Evolutionary conservation across 1,139 yeast genomes (phyloP).

Genomic region (Nakaseomyces nivariensis): DNA sequence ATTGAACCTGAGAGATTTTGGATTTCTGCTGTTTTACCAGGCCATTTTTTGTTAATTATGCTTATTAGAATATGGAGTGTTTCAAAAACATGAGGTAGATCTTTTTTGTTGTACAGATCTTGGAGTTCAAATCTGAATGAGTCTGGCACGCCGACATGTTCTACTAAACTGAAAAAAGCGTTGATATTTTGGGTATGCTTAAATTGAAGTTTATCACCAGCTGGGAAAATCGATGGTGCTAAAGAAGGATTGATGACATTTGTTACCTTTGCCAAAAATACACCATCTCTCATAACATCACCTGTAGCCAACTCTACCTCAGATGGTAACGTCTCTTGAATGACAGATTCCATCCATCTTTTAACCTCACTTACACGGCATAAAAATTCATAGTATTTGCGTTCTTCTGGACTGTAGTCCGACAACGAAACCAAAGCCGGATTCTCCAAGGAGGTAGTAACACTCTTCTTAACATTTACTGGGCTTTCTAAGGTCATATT

Average conservation of each 20-base stretch:
- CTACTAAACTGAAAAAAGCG: conserved; percentile 65
- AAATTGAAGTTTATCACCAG: conserved; percentile 58
- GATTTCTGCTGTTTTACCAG: conserved; percentile 45
- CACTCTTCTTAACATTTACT: neutral
- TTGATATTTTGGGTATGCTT: conserved; percentile 91
- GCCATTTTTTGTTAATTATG: conserved; percentile 43
- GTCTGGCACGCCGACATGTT: conserved; percentile 68
- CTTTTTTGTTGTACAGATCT: conserved; percentile 85
- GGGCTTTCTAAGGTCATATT: neutral
- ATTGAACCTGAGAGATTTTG: conserved; percentile 53
- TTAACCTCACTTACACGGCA: conserved; percentile 86
- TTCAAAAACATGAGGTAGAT: conserved; percentile 88
- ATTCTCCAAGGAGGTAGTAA: conserved; percentile 1
- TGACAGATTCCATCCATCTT: conserved; percentile 55
- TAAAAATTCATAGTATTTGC: conserved; percentile 67
- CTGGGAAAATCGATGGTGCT: conserved; percentile 45
- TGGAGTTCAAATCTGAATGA: conserved; percentile 83
- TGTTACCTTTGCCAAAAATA: conserved; percentile 70
- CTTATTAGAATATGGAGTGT: conserved; percentile 82
- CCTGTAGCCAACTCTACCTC: conserved; percentile 44
- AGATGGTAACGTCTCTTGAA: conserved; percentile 43
- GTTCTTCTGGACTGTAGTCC: conserved; percentile 13
- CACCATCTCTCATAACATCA: conserved; percentile 71
- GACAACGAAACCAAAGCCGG: conserved; percentile 11
- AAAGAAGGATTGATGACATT: conserved; percentile 59